Base-by-base conservation (phyloP, 2,329 filamentous ascomycete species). In the Pestalotiopsis sp. region DNA sequence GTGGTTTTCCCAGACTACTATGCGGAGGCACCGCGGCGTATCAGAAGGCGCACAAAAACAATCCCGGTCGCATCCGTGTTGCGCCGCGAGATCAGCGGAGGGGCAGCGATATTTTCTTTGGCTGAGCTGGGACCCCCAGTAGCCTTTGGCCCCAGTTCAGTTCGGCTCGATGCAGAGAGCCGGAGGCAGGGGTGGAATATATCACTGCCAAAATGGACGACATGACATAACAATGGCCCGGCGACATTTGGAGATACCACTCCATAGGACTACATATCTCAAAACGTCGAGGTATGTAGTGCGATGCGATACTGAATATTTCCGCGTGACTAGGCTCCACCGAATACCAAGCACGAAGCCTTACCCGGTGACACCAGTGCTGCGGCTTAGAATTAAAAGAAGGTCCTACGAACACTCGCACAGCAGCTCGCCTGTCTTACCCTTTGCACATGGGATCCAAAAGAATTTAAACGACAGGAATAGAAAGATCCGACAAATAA, bases 1-100 rank as follows among this genome's bases (percentile, higher is more conserved):
- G 20, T 17, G 20, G 17, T 20, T n/a, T 45, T 14, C 9, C 23
- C 41, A 61, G 58, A 45, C 39, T 23, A 23, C 41, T 38, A 23
- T 41, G 20, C 17, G 39, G 38, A 49, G 61, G 25, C 38, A 62
- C 13, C 39, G 45, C 36, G 63, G 62, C 45, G 61, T 65, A 66
- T 66, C 63, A 66, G 49, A 58, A 36, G 25, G 25, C n/a, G 23
- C 45, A n/a, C 13, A 66, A 66, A 49, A 23, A 45, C 63, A 57
- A 58, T 57, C 27, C 11, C 49, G 63, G 23, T 45, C 31, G 31
- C 31, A 36, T 9, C 31, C 31, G 31, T 36, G 31, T 36, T 36
- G 31, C 31, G 31, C 31, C 31, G 31, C 31, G 31, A 52, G 45
- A 52, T 52, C 45, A 52, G n/a, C 45, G n/a, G 45, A 52, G 45